A percentile compares a stretch with the other conserved stretches of the same genome.
phyloP scores from a whole-genome alignment of 495 filamentous ascomycete genomes.

The Penicillium silybi region DNA sequence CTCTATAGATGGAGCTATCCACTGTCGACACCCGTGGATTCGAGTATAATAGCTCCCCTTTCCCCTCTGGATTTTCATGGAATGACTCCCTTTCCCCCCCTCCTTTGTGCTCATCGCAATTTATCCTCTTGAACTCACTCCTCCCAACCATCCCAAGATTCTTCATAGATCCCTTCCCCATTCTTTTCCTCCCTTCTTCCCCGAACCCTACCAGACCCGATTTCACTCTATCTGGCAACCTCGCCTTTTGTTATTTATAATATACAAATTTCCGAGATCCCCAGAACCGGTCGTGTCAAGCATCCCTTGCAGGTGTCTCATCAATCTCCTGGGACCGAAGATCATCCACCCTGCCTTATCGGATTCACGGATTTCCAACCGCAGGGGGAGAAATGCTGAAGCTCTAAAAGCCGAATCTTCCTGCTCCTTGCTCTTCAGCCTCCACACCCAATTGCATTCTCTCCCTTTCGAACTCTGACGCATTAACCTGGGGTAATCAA shows the following conservation, averaged over 20 bases:
- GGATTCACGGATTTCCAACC: conserved; percentile 20
- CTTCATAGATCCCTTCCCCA: conserved; percentile 30
- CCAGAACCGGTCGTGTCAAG: conserved; percentile 3
- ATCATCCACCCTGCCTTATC: conserved; percentile 21
- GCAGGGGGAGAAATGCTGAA: conserved; percentile 32
- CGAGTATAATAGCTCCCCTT: conserved; percentile 32
- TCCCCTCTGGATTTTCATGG: conserved; percentile 21
- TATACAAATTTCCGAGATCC: neutral
- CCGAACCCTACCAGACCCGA: neutral
- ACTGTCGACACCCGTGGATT: conserved; percentile 30
- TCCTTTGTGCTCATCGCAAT: conserved; percentile 15
- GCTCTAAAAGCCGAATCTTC: conserved; percentile 21
- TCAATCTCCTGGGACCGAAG: conserved; percentile 12
- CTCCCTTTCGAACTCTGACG: conserved; percentile 20
- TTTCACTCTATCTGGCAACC: neutral
- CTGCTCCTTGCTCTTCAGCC: conserved; percentile 16
- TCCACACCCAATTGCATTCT: conserved; percentile 22
- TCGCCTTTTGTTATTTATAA: neutral
- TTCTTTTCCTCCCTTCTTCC: conserved; percentile 7
- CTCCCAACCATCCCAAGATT: conserved; percentile 11
- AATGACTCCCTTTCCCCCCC: conserved; percentile 20
- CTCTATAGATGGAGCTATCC: conserved; percentile 35
- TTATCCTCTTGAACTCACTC: neutral
- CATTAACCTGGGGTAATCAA: conserved; percentile 27
- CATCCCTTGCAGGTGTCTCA: conserved; percentile 30